Evolutionary conservation across 495 filamentous ascomycete genomes (phyloP), one percentile per base, ranked within the genome.

Genomic region (Podospora fimiseda): DNA sequence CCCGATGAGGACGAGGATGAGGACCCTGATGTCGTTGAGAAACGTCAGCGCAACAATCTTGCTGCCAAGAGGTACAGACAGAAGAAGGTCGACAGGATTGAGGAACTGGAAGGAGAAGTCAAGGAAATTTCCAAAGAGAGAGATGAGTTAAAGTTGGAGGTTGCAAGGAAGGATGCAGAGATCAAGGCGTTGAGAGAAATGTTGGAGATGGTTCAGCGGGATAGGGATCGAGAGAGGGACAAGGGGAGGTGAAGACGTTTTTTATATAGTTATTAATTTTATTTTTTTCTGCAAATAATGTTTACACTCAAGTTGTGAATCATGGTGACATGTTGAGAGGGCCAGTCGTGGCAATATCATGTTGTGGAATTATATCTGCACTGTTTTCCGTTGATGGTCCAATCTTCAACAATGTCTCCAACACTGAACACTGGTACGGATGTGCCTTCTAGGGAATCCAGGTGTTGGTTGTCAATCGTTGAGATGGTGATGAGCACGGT

Each of bases 31-130:
- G 20, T 55, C 9, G 2, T 66, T 6, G 55, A 66, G 50, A 86
- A 85, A 62, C 83, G 84, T 16, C 75, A 77, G 44, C 76, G 82
- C 36, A 87, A 90, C 64, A 86, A 85, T 46, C 68, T 87, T 41
- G 81, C 83, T 3, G 83, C 85, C 48, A 80, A 85, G 50, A 79
- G 84, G 51, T 90, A 86, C 66, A 80, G 87, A 20, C 79, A 88
- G 69, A 82, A 80, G 53, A 80, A 84, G 41, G 75, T 88, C 22
- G 83, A 85, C 57, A 78, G 79, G 57, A 75, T 89, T 63, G 72
- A 76, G 54, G 75, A 76, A 53, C 71, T 91, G 18, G 82, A 88
- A 63, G 69, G 67, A 3, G 78, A 79, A 56, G 71, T 88, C 49
- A 78, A 80, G 48, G 73, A 74, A 42, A 65, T 85, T 20, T 77